Evolutionary conservation across 73 alveolate genomes (phyloP), one percentile per base, ranked within the genome.

Genomic region (Symbiodinium pilosum): DNA sequence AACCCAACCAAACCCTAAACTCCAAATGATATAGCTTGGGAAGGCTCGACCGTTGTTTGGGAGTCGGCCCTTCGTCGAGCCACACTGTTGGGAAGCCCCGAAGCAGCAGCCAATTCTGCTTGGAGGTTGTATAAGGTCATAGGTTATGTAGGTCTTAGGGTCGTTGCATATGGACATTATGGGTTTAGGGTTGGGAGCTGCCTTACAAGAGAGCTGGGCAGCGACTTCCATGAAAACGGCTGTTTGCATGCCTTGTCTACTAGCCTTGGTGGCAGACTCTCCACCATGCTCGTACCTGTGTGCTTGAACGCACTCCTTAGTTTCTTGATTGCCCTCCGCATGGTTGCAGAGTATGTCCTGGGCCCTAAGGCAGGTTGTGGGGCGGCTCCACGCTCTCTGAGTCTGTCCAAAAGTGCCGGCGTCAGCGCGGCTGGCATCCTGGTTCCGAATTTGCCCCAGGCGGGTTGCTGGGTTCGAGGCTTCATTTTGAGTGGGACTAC

Each of bases 361-460:
- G 59, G 59, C 59, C 59, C 59, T 47, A 47, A 47, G 81, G 81
- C 81, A 34, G 30, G 30, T 38, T 64, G 21, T 64, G 81, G 81
- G 81, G 81, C 24, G 81, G 81, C 81, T 64, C 81, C 81, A 64
- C 41, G 30, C 81, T 64, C 81, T 64, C 81, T 3, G 81, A 64
- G 81, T 64, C 81, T 18, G 81, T 64, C 12, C 39, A 64, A 38
- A 64, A 64, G 38, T 64, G 81, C 81, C 81, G 81, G 18, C 0
- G 38, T 14, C 81, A 64, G 34, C 30, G 81, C 12, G 81, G 81
- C 38, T 64, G 81, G 81, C 81, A 64, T 64, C 81, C 81, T 32
- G 81, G 81, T 18, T 32, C 81, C 81, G 81, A 64, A 28, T 64
- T 64, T 20, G 81, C 30, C 38, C 39, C 24, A 64, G 81, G 81